Percentiles rank a stretch among this genome's conserved stretches.
Evolutionary conservation across 2,329 filamentous ascomycete species (phyloP).

Genomic region (Thelonectria rubi): DNA sequence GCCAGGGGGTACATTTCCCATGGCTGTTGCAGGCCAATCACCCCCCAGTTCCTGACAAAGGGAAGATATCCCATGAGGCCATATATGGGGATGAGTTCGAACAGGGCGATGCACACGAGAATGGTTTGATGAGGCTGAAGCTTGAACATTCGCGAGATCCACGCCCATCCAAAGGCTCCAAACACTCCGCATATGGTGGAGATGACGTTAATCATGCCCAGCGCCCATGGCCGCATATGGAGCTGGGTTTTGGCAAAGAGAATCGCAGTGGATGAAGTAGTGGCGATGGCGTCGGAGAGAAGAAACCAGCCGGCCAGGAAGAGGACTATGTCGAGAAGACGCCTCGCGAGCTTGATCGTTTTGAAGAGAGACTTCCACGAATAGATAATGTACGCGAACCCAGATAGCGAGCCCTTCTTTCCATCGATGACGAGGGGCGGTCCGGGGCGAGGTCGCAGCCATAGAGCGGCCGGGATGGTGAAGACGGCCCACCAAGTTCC

Average conservation of each 20-base stretch:
- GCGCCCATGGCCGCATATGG: conserved; percentile 85
- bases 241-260: conserved; percentile 95
- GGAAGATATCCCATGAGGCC: conserved; percentile 89
- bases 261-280: conserved; percentile 92
- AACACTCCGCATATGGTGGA: conserved; percentile 84
- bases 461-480: conserved; percentile 86
- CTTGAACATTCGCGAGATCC: conserved; percentile 73
- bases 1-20: conserved; percentile 98
- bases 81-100: conserved; percentile 93
- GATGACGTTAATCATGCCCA: conserved; percentile 94
- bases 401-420: conserved; percentile 53
- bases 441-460: conserved; percentile 87
- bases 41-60: conserved; percentile 76
- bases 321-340: conserved; percentile 76
- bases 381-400: conserved; percentile 78
- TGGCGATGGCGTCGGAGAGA: conserved; percentile 92
- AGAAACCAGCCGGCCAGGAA: conserved; percentile 94
- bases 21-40: conserved; percentile 86
- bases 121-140: conserved; percentile 88
- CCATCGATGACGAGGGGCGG: conserved; percentile 71
- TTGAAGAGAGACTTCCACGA: conserved; percentile 88
- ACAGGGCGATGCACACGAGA: conserved; percentile 86
- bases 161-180: conserved; percentile 91
- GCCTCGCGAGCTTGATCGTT: conserved; percentile 78
- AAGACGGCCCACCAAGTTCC: conserved; percentile 95